Evolutionary conservation across 2,329 filamentous ascomycete species (phyloP), one percentile per base, ranked within the genome.

Genomic region (Alternaria infectoria): DNA sequence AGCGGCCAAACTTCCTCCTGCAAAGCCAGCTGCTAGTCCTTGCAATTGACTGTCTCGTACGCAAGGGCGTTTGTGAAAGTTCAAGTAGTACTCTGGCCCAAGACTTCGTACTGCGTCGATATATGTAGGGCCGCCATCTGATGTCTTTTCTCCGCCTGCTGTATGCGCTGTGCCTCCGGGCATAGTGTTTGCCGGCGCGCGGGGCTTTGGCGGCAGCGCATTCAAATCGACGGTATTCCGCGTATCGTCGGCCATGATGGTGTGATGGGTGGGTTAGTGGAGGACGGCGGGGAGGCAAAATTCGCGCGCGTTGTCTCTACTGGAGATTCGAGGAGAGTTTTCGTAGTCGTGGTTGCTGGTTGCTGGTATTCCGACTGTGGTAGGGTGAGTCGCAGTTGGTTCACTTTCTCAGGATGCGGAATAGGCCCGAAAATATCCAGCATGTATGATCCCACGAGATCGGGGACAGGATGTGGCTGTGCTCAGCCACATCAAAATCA

Each of bases 11-110:
- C 89, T 90, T 58, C 94, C 95, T 30, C 93, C 81, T 5, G 87
- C 91, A 66, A 93, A 91, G 4, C 93, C 96, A 3, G 88, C 86
- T 1, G 88, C 91, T 72, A 99, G 96, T 23, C 93, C 96, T 2
- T 91, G 89, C 70, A 98, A 83, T 57, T 97, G 84, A 3, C 92
- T 90, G 76, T 97, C 91, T 65, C 94, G 86, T 19, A 93, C 91
- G 79, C 96, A 98, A 0, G 95, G 95, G 61, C 89, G 87, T 79
- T 91, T 90, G 78, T 94, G 90, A 57, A 96, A 84, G 47, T 88
- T 87, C 47, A 88, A 79, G 67, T 94, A 91, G 73, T 95, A 92
- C 43, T 90, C 84, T 43, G 85, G 76, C 65, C 89, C 89, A 65
- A 95, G 89, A 51, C 86, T 87, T 65, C 88, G 86, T 54, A 94